Evolutionary conservation across 495 filamentous ascomycete species (phyloP).

Genomic region (Aspergillus panamensis): DNA sequence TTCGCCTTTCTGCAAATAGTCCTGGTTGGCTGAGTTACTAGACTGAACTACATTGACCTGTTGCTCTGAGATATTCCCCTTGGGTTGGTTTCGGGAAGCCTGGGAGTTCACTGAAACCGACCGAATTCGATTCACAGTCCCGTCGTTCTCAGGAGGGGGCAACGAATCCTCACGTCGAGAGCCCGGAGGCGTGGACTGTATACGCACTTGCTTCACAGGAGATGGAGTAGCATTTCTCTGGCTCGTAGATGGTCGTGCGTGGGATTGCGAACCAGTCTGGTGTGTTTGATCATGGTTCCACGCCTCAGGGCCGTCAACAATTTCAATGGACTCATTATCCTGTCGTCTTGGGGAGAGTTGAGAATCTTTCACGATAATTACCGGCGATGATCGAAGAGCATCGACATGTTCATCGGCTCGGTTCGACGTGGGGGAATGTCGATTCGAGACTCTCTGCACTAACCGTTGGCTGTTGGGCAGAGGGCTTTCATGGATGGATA

Average conservation of each 20-base stretch:
- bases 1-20: neutral
- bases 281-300: slow-evolving; percentile 9
- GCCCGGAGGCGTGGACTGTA: slow-evolving; percentile 29
- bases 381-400: slow-evolving; percentile 31
- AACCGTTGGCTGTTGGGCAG: slow-evolving; percentile 10
- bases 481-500: slow-evolving; percentile 31
- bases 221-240: slow-evolving; percentile 26
- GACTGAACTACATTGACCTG: slow-evolving; percentile 16
- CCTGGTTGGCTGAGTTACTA: slow-evolving; percentile 15
- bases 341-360: slow-evolving; percentile 39
- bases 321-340: slow-evolving; percentile 6
- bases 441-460: slow-evolving; percentile 4
- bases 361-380: slow-evolving; percentile 46
- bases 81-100: slow-evolving; percentile 7
- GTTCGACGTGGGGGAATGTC: slow-evolving; percentile 5
- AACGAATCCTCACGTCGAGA: slow-evolving; percentile 14
- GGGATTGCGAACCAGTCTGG: slow-evolving; percentile 12
- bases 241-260: slow-evolving; percentile 18
- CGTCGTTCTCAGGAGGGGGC: slow-evolving; percentile 6
- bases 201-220: slow-evolving; percentile 25
- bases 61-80: slow-evolving; percentile 9
- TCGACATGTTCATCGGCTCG: slow-evolving; percentile 16
- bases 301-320: neutral
- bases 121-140: neutral
- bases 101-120: slow-evolving; percentile 11